A percentile compares a stretch with the other conserved stretches of the same genome.
Evolutionary conservation across 2,329 filamentous ascomycete genomes (phyloP).

Genomic region (Cladosporium cucumerinum): DNA sequence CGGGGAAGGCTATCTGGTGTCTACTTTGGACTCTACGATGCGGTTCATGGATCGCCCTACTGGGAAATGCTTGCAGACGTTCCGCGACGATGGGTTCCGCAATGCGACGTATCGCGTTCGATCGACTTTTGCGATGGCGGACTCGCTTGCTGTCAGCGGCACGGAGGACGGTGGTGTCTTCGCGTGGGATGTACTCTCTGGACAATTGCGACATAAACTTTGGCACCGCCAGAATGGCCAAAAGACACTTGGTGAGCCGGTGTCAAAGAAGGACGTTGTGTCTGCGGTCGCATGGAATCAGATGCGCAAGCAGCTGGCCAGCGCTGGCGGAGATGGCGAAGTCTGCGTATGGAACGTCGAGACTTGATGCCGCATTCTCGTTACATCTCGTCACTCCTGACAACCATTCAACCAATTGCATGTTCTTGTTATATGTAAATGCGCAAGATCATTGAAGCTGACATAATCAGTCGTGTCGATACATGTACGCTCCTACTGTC

Average conservation of each 20-base stretch:
- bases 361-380: neutral
- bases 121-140: slow-evolving; percentile 69
- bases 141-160: slow-evolving; percentile 75
- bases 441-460: neutral
- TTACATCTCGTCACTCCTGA: neutral
- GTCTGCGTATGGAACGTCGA: slow-evolving; percentile 35
- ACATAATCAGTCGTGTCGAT: neutral
- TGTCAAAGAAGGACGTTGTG: slow-evolving; percentile 47
- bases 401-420: neutral
- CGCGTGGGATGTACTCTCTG: slow-evolving; percentile 82
- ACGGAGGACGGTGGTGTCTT: slow-evolving; percentile 73
- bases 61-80: slow-evolving; percentile 71
- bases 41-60: slow-evolving; percentile 75
- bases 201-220: slow-evolving; percentile 63
- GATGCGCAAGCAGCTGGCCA: slow-evolving; percentile 46
- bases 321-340: slow-evolving; percentile 48
- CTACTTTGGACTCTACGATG: slow-evolving; percentile 70
- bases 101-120: slow-evolving; percentile 74
- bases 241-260: slow-evolving; percentile 27
- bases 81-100: slow-evolving; percentile 54
- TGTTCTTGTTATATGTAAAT: neutral
- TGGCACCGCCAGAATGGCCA: slow-evolving; percentile 35
- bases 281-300: slow-evolving; percentile 48
- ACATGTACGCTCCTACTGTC: neutral
- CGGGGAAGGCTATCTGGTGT: slow-evolving; percentile 70